Conservation (phyloP, 331 rosid species). For the Malus hybrid region DNA sequence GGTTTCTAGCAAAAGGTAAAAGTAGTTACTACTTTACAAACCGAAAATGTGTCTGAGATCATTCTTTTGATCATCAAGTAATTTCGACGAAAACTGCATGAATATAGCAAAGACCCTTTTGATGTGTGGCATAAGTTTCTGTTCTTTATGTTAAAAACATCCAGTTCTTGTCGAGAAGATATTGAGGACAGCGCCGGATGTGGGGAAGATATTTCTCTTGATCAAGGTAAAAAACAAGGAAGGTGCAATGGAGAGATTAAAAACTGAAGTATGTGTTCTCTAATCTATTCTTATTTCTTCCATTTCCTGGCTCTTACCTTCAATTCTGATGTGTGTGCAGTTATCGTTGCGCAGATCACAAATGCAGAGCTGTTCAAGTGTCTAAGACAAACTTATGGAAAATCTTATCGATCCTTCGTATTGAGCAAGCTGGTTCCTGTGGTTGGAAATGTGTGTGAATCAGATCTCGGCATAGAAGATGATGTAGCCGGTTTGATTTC, state of each 20-base stretch:
- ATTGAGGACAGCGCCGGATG: slow-evolving; percentile 71
- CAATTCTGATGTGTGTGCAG: neutral
- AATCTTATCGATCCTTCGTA: slow-evolving; percentile 70
- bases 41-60: neutral
- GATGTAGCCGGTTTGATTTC: slow-evolving; percentile 38
- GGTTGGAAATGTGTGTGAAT: slow-evolving; percentile 67
- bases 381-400: slow-evolving; percentile 73
- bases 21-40: no score
- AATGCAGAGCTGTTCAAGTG: slow-evolving; percentile 73
- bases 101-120: neutral
- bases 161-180: slow-evolving; percentile 55
- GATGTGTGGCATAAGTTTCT: neutral
- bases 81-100: no score
- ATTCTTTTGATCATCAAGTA: neutral
- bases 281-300: neutral
- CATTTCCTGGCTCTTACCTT: neutral
- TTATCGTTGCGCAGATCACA: slow-evolving; percentile 48
- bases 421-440: slow-evolving; percentile 84
- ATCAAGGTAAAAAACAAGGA: slow-evolving; percentile 86
- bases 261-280: slow-evolving; percentile 53
- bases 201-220: slow-evolving; percentile 78
- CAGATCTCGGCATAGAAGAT: slow-evolving; percentile 71
- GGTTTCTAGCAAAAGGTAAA: slow-evolving; percentile 88
- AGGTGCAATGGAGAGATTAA: slow-evolving; percentile 71
- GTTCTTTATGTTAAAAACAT: neutral